Base-by-base conservation (phyloP, 148 eudicot genomes). In the Nepenthes mirabilis region DNA sequence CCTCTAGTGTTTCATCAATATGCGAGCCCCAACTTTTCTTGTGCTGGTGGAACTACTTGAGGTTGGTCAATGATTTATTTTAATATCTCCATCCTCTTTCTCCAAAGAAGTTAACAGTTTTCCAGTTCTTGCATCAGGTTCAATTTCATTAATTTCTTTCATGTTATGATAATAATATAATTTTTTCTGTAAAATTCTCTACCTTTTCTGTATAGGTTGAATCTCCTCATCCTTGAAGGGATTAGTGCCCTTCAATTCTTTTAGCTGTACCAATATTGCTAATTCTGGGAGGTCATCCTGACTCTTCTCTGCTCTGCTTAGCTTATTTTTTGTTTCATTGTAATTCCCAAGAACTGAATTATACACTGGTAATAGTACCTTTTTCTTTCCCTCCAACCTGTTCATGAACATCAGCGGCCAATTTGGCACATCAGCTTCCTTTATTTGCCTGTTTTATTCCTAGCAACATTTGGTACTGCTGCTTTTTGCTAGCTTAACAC, bases 1-100 rank as follows among this genome's bases (percentile, higher is more conserved):
- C 87, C 34, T 89, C 96, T 5, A 88, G 74, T 57, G 89, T 68
- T 49, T 84, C 81, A 71, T 88, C 91, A 7, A 89, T 88, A 36
- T 75, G 80, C 54, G 65, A 72, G 23, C 50, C 91, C 77, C 10
- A 93, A 79, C 66, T 80, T 86, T 60, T 82, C 89, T 65, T 93
- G 96, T 32, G 73, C 59, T 1, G 71, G 70, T 9, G 99, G 89
- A 34, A 81, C 37, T 11, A 66, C 53, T 49, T 61, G 66, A 47
- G 62, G 60, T 50, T 70, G 59, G 35, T 68, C 59, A 1, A 68
- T 47, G 14, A 69, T 23, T 49, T 2, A 49, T 6, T 59, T 73
- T 75, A 36, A 72, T 60, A 14, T 69, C 77, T 8, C 76, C 80
- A 1, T 83, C 82, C 14, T 80, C 82, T 9, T 56, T 57, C 49